Evolutionary conservation across 768 basidiomycete species (phyloP).

Genomic region (Tulasnella sp.): DNA sequence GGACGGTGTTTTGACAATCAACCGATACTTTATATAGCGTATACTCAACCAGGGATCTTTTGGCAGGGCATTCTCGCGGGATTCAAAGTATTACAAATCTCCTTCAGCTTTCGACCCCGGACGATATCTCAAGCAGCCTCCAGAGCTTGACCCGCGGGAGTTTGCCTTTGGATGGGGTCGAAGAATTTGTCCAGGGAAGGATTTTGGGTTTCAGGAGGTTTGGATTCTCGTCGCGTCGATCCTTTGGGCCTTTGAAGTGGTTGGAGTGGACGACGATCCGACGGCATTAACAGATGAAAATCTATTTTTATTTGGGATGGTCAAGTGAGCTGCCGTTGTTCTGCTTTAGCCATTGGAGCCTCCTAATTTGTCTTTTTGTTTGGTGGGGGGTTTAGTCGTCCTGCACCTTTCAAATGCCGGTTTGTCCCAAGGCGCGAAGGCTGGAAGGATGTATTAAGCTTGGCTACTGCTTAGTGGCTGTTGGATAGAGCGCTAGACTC

Average conservation of each 20-base stretch:
- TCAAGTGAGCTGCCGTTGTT: background rate
- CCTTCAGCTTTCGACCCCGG: conserved; percentile 22
- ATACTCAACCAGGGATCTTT: background rate
- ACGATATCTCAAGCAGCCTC: conserved; percentile 12
- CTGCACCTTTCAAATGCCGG: background rate
- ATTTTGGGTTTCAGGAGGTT: background rate
- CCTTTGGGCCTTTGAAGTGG: background rate
- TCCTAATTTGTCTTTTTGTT: no score
- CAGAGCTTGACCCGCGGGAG: conserved; percentile 13
- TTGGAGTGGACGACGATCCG: background rate
- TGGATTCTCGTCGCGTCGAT: conserved; percentile 2
- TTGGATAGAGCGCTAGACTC: background rate
- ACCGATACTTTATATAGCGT: background rate
- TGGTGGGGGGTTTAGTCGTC: no score
- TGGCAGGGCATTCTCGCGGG: conserved; percentile 10
- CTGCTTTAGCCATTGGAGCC: background rate
- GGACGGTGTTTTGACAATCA: background rate
- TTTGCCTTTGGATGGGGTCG: conserved; percentile 17
- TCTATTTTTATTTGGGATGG: background rate
- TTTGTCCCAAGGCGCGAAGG: background rate
- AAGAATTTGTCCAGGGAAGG: conserved; percentile 1
- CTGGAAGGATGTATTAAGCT: background rate
- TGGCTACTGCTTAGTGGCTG: background rate
- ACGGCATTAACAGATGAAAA: background rate
- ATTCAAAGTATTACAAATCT: background rate